A percentile compares a stretch with the other conserved stretches of the same genome.
Conservation (phyloP, 2,329 filamentous ascomycete species). For the Chaetomiaceae sp. region DNA sequence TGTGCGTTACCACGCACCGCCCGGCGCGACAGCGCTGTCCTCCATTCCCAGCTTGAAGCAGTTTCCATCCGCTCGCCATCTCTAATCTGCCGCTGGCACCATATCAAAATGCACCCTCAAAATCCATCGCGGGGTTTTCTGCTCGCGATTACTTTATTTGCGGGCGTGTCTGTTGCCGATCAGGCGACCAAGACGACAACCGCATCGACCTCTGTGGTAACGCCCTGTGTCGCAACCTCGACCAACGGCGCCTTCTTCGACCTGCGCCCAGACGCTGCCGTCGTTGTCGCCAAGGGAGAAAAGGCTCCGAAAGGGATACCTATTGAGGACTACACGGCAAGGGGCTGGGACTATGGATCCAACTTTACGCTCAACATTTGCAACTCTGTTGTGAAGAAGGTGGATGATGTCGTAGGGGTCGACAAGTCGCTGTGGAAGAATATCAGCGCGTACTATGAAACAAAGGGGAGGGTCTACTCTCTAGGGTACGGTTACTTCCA, state of each 20-base stretch:
- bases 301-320: constrained; percentile 42
- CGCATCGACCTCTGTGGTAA: constrained; percentile 41
- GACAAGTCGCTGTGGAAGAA: constrained; percentile 61
- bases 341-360: constrained; percentile 70
- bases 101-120: constrained; percentile 25
- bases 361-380: constrained; percentile 87
- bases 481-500: constrained; percentile 57
- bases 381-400: constrained; percentile 64
- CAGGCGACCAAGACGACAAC: constrained; percentile 15
- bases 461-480: constrained; percentile 63
- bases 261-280: constrained; percentile 51
- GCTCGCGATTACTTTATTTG: constrained; percentile 34
- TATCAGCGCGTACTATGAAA: constrained; percentile 72
- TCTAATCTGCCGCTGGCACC: background rate
- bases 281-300: constrained; percentile 39
- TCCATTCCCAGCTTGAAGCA: background rate
- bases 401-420: constrained; percentile 61
- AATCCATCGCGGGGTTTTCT: constrained; percentile 27
- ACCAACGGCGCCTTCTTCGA: constrained; percentile 57
- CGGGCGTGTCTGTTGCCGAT: constrained; percentile 26
- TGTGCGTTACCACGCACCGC: background rate
- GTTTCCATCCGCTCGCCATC: background rate
- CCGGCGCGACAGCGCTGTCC: constrained; percentile 16
- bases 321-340: constrained; percentile 56
- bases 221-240: constrained; percentile 53